Evolutionary conservation across 768 basidiomycete species (phyloP).

Genomic region (Tremella fuciformis): DNA sequence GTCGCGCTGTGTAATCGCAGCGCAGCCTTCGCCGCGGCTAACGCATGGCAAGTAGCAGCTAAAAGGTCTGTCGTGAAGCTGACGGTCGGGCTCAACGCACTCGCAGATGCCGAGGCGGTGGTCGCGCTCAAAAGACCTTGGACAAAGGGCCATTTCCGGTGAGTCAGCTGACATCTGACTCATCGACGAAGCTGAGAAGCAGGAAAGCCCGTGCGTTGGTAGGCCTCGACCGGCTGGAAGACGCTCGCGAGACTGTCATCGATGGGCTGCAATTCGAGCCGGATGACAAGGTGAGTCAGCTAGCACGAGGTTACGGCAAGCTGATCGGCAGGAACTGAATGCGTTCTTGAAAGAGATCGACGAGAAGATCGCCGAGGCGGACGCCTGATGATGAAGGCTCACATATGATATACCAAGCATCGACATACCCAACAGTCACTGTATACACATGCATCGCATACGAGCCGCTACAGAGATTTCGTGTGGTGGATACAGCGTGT

Average conservation of each 20-base stretch:
- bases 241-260: constrained; percentile 76
- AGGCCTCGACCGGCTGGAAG: constrained; percentile 64
- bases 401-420: too few species aligned
- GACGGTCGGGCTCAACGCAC: constrained; percentile 41
- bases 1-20: constrained; percentile 88
- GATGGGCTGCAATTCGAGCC: constrained; percentile 84
- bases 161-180: constrained; percentile 10
- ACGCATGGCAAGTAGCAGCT: constrained; percentile 58
- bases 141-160: constrained; percentile 92
- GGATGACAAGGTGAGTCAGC: constrained; percentile 58
- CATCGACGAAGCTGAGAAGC: background rate
- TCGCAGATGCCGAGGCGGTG: constrained; percentile 80
- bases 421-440: too few species aligned
- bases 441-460: too few species aligned
- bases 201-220: constrained; percentile 79
- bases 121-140: constrained; percentile 78
- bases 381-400: background rate
- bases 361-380: constrained; percentile 23
- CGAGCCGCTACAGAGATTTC: too few species aligned
- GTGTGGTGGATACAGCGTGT: too few species aligned
- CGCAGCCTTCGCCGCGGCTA: constrained; percentile 73
- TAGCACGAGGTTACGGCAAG: background rate
- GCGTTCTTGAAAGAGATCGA: constrained; percentile 44
- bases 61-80: constrained; percentile 7
- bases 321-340: constrained; percentile 34